Conservation (phyloP, 2,329 filamentous ascomycete species). For the Trichoderma brevicompactum region DNA sequence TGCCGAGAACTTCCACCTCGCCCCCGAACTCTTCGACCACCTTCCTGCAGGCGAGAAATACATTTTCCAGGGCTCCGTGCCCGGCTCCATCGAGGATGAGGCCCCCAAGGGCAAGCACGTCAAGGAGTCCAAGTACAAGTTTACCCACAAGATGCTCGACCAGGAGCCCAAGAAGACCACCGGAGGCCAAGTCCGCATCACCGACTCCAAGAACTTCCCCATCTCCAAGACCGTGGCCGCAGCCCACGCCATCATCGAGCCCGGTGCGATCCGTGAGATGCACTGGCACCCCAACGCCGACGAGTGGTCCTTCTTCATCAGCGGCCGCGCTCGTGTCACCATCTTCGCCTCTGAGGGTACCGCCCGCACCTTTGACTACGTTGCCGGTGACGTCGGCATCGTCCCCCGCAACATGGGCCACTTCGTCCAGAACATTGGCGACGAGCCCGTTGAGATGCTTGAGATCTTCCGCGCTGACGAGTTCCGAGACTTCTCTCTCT, state of each 20-base stretch:
- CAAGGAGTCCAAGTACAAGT: constrained; percentile 69
- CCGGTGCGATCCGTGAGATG: constrained; percentile 75
- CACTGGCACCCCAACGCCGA: constrained; percentile 83
- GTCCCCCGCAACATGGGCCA: constrained; percentile 79
- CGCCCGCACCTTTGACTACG: constrained; percentile 76
- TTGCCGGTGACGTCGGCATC: constrained; percentile 75
- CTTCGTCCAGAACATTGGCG: constrained; percentile 81
- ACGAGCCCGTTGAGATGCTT: constrained; percentile 74
- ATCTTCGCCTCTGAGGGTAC: constrained; percentile 72
- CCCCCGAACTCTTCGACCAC: constrained; percentile 70
- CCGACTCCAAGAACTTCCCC: constrained; percentile 76
- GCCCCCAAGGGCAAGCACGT: constrained; percentile 63
- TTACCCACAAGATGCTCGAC: constrained; percentile 72
- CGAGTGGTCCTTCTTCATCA: constrained; percentile 81
- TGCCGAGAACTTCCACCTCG: constrained; percentile 75
- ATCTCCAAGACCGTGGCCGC: constrained; percentile 75
- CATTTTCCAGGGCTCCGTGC: constrained; percentile 73
- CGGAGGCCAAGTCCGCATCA: constrained; percentile 73
- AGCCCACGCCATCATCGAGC: constrained; percentile 71
- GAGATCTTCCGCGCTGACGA: constrained; percentile 74
- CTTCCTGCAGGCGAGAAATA: constrained; percentile 72
- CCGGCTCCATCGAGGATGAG: constrained; percentile 68
- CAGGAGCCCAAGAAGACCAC: constrained; percentile 68
- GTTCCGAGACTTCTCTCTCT: constrained; percentile 74
- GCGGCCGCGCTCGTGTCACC: constrained; percentile 72